These are phyloP conservation scores for Zygnema cylindricum DNA, from an alignment of 139 green algal species.

Conservation along the genomic window DNA sequence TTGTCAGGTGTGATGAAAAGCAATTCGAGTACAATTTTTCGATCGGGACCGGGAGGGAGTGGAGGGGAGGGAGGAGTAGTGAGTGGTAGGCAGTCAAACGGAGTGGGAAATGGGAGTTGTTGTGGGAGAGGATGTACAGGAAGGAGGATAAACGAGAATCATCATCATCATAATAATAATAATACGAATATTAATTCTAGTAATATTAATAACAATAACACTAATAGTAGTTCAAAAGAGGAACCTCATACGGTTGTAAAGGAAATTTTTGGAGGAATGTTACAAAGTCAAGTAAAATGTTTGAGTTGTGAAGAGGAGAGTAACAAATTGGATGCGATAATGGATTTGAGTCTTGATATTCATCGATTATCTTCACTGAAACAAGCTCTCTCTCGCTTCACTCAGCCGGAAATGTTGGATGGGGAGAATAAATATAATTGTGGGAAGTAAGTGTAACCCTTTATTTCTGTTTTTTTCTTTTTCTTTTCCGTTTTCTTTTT, in stretches of 20 bases:
- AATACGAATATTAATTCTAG: too few relatives aligned
- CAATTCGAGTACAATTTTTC: not conserved
- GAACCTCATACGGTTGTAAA: conserved; percentile 52
- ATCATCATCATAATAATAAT: too few relatives aligned
- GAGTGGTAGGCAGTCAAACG: not conserved
- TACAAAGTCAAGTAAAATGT: conserved; percentile 81
- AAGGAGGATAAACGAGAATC: not conserved
- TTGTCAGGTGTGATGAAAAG: too few relatives aligned
- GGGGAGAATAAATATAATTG: conserved; percentile 67
- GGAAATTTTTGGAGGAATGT: conserved; percentile 55
- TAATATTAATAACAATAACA: too few relatives aligned
- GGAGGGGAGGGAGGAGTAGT: not conserved
- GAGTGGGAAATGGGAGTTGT: not conserved
- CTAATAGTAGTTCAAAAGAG: not conserved
- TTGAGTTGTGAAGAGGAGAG: conserved; percentile 78
- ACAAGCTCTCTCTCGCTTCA: conserved; percentile 60
- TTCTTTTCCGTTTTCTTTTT: too few relatives aligned
- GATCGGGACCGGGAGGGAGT: not conserved
- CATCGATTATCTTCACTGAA: conserved; percentile 13
- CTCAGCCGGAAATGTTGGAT: conserved; percentile 58
- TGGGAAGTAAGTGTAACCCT: too few relatives aligned
- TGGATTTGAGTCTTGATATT: conserved; percentile 93
- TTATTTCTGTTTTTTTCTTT: too few relatives aligned
- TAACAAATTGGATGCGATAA: conserved; percentile 85
- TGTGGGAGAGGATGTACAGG: not conserved